phyloP scores from a whole-genome alignment of 257 asterid genomes.

The Gentiana dahurica region DNA sequence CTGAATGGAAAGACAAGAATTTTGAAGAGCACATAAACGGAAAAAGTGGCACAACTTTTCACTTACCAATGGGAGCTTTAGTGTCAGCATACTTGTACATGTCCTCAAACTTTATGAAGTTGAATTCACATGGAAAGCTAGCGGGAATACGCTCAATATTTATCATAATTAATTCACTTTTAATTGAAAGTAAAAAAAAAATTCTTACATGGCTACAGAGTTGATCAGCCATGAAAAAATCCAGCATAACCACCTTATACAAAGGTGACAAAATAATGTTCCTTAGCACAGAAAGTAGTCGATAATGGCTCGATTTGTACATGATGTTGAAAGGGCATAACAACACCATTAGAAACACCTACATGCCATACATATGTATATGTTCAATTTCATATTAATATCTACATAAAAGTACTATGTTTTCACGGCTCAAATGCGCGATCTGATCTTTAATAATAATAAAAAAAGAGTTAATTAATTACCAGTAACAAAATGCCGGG shows the following conservation, averaged over 20 bases:
- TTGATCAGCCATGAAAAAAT: conserved; percentile 96
- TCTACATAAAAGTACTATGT: too few relatives aligned
- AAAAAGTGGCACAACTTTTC: too few relatives aligned
- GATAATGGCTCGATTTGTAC: conserved; percentile 78
- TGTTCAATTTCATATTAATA: too few relatives aligned
- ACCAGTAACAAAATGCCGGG: conserved; percentile 79
- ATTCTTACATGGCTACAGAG: conserved; percentile 83
- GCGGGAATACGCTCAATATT: not conserved
- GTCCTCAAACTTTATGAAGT: too few relatives aligned
- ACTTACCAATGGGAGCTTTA: too few relatives aligned
- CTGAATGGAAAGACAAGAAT: too few relatives aligned
- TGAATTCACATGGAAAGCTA: too few relatives aligned
- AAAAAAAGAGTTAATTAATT: conserved; percentile 5
- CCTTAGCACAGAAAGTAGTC: conserved; percentile 54
- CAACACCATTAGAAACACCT: conserved; percentile 43
- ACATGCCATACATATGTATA: not conserved
- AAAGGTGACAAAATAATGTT: conserved; percentile 72
- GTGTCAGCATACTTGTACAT: too few relatives aligned
- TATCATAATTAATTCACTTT: not conserved
- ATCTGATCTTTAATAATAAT: not conserved
- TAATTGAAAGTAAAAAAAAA: not conserved
- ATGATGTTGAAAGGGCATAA: conserved; percentile 70
- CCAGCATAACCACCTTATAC: conserved; percentile 90
- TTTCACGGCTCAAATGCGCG: not conserved
- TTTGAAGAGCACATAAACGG: too few relatives aligned